phyloP scores from a whole-genome alignment of 257 asterid species.

The Apocynum venetum region DNA sequence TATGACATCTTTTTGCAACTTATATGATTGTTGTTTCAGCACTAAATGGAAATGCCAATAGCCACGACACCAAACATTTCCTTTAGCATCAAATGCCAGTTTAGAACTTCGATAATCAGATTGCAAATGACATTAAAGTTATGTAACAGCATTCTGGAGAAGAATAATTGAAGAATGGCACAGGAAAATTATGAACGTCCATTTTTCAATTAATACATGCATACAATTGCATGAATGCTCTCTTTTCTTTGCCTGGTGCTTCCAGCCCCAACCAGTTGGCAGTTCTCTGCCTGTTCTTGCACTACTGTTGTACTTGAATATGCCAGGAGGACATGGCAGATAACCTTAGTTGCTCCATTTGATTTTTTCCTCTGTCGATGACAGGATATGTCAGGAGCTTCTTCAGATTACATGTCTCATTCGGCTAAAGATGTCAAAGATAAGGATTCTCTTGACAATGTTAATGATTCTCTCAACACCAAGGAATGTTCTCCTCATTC shows the following conservation, averaged over 20 bases:
- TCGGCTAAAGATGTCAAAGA: slow-evolving; percentile 21
- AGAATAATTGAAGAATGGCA: no score
- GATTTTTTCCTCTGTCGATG: not conserved
- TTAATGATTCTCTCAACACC: slow-evolving; percentile 3
- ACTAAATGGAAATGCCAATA: not conserved
- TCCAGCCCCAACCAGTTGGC: no score
- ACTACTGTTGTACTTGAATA: no score
- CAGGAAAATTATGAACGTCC: not conserved
- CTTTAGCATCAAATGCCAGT: not conserved
- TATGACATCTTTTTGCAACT: not conserved
- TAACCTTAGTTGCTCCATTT: not conserved
- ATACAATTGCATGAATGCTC: no score
- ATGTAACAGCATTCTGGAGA: no score
- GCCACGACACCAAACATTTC: not conserved
- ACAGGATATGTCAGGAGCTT: slow-evolving; percentile 34
- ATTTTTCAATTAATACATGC: not conserved
- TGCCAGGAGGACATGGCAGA: no score
- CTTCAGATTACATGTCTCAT: slow-evolving; percentile 21
- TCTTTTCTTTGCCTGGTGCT: not conserved
- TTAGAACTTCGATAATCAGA: not conserved
- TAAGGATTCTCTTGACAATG: slow-evolving; percentile 13
- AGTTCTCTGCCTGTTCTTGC: not conserved
- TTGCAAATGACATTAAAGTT: not conserved
- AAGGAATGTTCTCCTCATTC: slow-evolving; percentile 8
- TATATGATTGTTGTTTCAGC: not conserved